Evolutionary conservation across 108 stramenopile genomes (phyloP).

Genomic region (Skeletonema costatum): DNA sequence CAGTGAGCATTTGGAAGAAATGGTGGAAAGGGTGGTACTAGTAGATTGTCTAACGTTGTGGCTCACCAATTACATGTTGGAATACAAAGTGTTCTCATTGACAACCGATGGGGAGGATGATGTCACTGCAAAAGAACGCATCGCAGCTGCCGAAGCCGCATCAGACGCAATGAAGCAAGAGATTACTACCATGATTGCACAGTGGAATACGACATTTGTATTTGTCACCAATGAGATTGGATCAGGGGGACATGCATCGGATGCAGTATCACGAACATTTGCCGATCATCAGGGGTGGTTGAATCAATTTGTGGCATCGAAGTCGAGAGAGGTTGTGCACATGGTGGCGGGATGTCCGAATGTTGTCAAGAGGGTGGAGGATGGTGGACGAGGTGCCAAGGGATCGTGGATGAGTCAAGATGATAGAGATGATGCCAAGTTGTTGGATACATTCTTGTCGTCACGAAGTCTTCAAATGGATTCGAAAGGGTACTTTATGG

Average conservation of each 20-base stretch:
- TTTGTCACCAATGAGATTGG: slow-evolving; percentile 66
- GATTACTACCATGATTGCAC: slow-evolving; percentile 47
- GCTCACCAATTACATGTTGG: slow-evolving; percentile 61
- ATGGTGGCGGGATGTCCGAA: slow-evolving; percentile 55
- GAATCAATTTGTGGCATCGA: slow-evolving; percentile 53
- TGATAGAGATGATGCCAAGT: background rate
- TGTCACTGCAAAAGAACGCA: slow-evolving; percentile 6
- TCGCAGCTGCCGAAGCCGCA: slow-evolving; percentile 21
- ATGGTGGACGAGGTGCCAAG: background rate
- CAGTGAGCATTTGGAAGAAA: slow-evolving; percentile 39
- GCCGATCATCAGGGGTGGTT: slow-evolving; percentile 63
- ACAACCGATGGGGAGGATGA: slow-evolving; percentile 1
- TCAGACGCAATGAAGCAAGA: slow-evolving; percentile 31
- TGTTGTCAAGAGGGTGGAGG: slow-evolving; percentile 31
- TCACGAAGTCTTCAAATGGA: slow-evolving; percentile 47
- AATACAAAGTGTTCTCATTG: slow-evolving; percentile 43
- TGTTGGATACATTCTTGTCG: slow-evolving; percentile 51
- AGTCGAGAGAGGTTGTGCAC: slow-evolving; percentile 42
- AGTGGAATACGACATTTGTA: slow-evolving; percentile 58
- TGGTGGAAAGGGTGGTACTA: slow-evolving; percentile 47
- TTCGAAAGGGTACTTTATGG: slow-evolving; percentile 57
- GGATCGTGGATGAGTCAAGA: background rate
- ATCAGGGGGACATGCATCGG: slow-evolving; percentile 50
- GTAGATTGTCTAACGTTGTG: slow-evolving; percentile 66
- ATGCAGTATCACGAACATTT: slow-evolving; percentile 40